Base-by-base conservation (phyloP, 2,329 filamentous ascomycete species). In the Elsinoe fawcettii region DNA sequence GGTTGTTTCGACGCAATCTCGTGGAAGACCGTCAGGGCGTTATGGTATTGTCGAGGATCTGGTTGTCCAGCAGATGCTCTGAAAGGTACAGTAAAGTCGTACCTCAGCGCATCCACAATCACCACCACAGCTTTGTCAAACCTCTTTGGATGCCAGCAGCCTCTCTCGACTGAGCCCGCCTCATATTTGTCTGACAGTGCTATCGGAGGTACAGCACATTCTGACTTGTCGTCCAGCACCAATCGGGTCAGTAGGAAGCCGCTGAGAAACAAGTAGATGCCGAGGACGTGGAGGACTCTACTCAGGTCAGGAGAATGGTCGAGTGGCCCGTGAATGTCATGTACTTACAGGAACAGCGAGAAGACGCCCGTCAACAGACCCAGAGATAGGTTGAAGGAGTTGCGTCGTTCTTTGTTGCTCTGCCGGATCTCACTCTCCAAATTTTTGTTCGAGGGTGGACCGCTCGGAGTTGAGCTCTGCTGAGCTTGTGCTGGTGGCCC, bases 111-210 rank as follows among this genome's bases (percentile, higher is more conserved):
- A 71, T 99, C 93, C 58, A 99, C 87, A 53, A 99, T 76, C 57
- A 99, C 81, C 22, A 99, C 81, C 47, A 99, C 85, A 9, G 92
- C 91, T 69, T 91, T 93, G 61, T 95, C 83, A 69, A 97, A 99
- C 1, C 84, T 88, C 74, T 90, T 95, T 32, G 90, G 89, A 70
- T 97, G 90, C 93, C 93, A 99, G 78, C 93, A 99, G 62, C 93
- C 93, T 58, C 79, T 77, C 20, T 81, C 70, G 20, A 71, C 62
- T 25, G 72, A 70, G 37, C 74, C 73, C 1, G 72, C 64, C 16
- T 63, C 66, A 59, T 74, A 70, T 32, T 81, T 77, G 16, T 63
- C 59, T 20, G 55, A 56, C 18, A 68, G 61, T 22, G 62, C 61
- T 59, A 87, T 81, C 3, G 93, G 92, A 51, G 88, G 83, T 58